phyloP scores from a whole-genome alignment of 495 filamentous ascomycete genomes.

The Aspergillus cavernicola region DNA sequence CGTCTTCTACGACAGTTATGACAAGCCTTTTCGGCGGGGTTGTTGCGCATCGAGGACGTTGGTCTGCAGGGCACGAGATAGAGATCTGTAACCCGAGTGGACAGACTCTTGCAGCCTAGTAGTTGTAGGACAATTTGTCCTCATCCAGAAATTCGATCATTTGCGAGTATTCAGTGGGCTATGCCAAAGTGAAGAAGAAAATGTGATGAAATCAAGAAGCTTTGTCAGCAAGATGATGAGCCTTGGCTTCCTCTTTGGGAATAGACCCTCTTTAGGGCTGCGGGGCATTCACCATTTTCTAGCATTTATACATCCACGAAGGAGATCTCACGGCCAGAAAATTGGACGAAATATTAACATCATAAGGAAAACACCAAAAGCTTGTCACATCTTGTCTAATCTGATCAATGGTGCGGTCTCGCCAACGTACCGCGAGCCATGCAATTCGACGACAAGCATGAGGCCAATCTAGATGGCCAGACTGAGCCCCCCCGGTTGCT shows the following conservation, averaged over 20 bases:
- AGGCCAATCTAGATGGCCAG: not conserved
- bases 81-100: too few species aligned
- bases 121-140: too few species aligned
- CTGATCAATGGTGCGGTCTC: too few species aligned
- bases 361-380: too few species aligned
- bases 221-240: not conserved
- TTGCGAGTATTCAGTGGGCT: too few species aligned
- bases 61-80: not conserved
- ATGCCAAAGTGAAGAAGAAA: not conserved
- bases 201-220: not conserved
- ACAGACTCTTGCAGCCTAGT: too few species aligned
- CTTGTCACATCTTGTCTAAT: too few species aligned
- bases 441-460: not conserved
- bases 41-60: not conserved
- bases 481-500: not conserved
- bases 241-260: slow-evolving; percentile 6
- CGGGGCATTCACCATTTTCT: not conserved
- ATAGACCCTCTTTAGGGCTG: not conserved
- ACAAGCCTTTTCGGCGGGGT: slow-evolving; percentile 6
- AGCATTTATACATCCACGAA: not conserved
- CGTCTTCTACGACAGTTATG: slow-evolving; percentile 12
- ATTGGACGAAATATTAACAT: not conserved
- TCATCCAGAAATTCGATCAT: too few species aligned
- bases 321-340: not conserved
- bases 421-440: too few species aligned